Evolutionary conservation across 768 basidiomycete genomes (phyloP), one percentile per base, ranked within the genome.

Genomic region (Hericium alpestre): DNA sequence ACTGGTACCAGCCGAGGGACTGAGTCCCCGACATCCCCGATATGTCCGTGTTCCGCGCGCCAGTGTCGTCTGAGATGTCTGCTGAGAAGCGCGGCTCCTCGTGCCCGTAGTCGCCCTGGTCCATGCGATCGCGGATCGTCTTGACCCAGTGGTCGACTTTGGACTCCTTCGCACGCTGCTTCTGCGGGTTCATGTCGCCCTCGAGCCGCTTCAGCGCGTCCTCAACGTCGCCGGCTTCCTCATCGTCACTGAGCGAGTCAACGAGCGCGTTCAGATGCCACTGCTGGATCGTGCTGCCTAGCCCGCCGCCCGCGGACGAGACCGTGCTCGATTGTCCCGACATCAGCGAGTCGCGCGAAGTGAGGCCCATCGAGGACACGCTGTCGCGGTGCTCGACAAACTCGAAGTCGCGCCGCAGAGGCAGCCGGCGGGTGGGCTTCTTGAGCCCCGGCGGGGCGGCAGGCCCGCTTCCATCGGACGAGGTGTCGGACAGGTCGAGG

Each of bases 131-230:
- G 62, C 81, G 82, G 38, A 91, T 84, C 11, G 78, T 79, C 60
- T 79, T 79, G 51, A 91, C 82, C 90, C 90, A 92, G 2, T 82
- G 81, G 65, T 92, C 84, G 3, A 93, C 88, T 67, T 91, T 90
- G 51, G 76, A 76, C 38, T 79, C 79, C 64, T 85, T 90, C 62
- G 83, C 86, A 60, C 81, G 75, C 66, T 86, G 81, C 65, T 80
- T 78, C 58, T 82, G 74, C 0, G 79, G 79, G 67, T 91, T 90
- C 55, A 93, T 88, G 66, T 91, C 83, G 0, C 92, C 93, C 69
- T 95, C 92, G 40, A 96, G 77, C 12, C 87, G 75, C 22, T 79
- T 75, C 60, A 96, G 68, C 16, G 93, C 92, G 7, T 83, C 87
- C 37, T 92, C 90, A 16, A 89, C 86, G 63, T 89, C 91, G 1